Percentiles rank a stretch among this genome's conserved stretches.
Evolutionary conservation across 1,139 yeast genomes (phyloP).

Genomic region (Geotrichum phurueaensis): DNA sequence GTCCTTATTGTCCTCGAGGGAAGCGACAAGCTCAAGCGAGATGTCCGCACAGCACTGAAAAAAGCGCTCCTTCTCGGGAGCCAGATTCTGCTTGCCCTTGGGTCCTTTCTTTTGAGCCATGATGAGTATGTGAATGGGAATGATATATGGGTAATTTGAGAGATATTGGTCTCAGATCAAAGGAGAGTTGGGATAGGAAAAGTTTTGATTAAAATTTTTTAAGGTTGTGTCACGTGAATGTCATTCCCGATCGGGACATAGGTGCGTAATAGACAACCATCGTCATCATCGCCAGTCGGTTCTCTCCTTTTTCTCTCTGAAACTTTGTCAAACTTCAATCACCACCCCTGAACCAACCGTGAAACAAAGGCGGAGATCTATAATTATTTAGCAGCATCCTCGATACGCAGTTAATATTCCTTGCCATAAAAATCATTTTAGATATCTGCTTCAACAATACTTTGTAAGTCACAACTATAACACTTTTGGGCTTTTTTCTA

Average conservation of each 20-base stretch:
- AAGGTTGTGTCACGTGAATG: not conserved
- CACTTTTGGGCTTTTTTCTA: not conserved
- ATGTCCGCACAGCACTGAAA: slow-evolving; percentile 91
- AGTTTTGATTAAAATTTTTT: too few relatives aligned
- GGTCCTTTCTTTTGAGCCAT: slow-evolving; percentile 25
- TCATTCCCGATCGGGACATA: not conserved
- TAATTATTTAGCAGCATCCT: too few relatives aligned
- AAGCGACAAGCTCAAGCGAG: slow-evolving; percentile 77
- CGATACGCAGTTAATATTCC: too few relatives aligned
- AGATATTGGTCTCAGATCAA: not conserved
- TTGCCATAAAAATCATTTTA: too few relatives aligned
- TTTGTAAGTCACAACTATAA: too few relatives aligned
- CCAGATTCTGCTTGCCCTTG: slow-evolving; percentile 29
- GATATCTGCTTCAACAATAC: too few relatives aligned
- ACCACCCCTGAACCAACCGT: not conserved
- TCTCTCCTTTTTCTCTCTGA: not conserved
- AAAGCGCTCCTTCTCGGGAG: slow-evolving; percentile 79
- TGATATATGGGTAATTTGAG: not conserved
- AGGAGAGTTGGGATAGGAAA: not conserved
- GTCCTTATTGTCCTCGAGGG: slow-evolving; percentile 64
- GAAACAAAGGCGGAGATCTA: not conserved
- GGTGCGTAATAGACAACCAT: not conserved
- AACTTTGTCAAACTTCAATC: not conserved
- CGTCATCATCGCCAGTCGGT: not conserved
- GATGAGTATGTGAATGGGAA: not conserved